Evolutionary conservation across 768 basidiomycete species (phyloP), one percentile per base, ranked within the genome.

Genomic region (Floccularia luteovirens): DNA sequence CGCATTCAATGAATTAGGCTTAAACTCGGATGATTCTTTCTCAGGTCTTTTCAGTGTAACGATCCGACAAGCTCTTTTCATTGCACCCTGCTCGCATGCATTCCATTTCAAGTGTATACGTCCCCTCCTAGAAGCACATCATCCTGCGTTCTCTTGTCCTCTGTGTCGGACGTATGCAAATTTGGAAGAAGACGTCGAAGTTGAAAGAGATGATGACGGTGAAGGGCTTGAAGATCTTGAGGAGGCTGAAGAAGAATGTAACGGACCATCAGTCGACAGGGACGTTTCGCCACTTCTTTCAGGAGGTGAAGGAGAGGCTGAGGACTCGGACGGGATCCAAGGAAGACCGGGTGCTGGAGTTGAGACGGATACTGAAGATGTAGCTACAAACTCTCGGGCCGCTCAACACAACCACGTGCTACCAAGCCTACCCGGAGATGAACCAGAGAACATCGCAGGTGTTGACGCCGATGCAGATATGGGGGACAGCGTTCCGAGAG

Each of bases 41-140:
- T 23, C 43, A 72, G 69, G 70, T 45, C 61, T 75, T 65, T 99
- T 94, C 67, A 66, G 79, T 17, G 91, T 98, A 0, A 85, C 90
- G 1, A 92, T 97, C 57, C 88, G 83, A 46, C 94, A 99, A 61
- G 87, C 91, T 0, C 77, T 98, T 35, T 97, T 99, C 68, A 93
- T 99, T 55, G 91, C 94, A 21, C 94, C 94, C 0, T 99, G 94
- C 62, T 92, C 90, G 1, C 94, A 99, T 59, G 82, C 91, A 0
- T 90, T 89, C 69, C 90, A 92, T 64, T 91, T 89, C 76, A 98
- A 97, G 61, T 97, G 94, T 59, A 92, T 99, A 44, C 77, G 91
- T 0, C 94, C 93, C 1, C 71, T 98, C 8, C 72, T 97, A 31
- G 76, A 88, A 48, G 62, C 74, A n/a, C 90, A 97, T 60, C 80